Evolutionary conservation across 2,329 filamentous ascomycete species (phyloP).

Genomic region (Neofusicoccum kwambonambiense): DNA sequence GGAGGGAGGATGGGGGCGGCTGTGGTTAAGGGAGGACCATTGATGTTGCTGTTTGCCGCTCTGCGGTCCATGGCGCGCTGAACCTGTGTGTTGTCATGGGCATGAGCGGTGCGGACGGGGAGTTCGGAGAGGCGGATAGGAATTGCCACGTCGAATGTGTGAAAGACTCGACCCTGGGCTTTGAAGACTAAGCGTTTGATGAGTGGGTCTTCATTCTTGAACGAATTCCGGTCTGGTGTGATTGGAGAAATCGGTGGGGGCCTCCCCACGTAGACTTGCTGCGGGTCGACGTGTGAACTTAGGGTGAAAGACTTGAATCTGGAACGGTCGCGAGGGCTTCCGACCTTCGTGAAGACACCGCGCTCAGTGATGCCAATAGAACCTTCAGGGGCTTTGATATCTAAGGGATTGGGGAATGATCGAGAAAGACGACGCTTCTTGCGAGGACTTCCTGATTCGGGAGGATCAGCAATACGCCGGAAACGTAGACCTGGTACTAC

Average conservation of each 20-base stretch:
- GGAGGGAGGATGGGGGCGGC: neutral
- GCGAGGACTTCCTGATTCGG: neutral
- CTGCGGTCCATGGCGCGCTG: neutral
- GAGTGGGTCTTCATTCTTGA: neutral
- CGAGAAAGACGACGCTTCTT: neutral
- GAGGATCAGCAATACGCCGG: neutral
- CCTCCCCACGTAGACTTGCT: neutral
- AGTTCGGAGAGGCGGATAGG: neutral
- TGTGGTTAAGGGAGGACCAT: neutral
- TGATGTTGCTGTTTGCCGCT: neutral
- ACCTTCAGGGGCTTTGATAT: neutral
- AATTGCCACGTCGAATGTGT: neutral
- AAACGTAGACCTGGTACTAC: neutral
- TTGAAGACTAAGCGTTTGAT: constrained; percentile 1
- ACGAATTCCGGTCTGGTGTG: neutral
- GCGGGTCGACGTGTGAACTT: neutral
- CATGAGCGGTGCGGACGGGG: neutral
- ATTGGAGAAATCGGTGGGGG: constrained; percentile 8
- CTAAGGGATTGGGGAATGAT: neutral
- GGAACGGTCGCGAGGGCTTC: constrained; percentile 1
- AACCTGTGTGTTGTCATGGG: neutral
- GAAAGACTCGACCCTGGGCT: neutral
- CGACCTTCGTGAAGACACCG: constrained; percentile 8
- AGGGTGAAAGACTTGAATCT: neutral
- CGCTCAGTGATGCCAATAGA: constrained; percentile 12